These are phyloP conservation scores for Neofusicoccum sp. DNA, from an alignment of 2,329 filamentous ascomycete species.

Conservation along the genomic window DNA sequence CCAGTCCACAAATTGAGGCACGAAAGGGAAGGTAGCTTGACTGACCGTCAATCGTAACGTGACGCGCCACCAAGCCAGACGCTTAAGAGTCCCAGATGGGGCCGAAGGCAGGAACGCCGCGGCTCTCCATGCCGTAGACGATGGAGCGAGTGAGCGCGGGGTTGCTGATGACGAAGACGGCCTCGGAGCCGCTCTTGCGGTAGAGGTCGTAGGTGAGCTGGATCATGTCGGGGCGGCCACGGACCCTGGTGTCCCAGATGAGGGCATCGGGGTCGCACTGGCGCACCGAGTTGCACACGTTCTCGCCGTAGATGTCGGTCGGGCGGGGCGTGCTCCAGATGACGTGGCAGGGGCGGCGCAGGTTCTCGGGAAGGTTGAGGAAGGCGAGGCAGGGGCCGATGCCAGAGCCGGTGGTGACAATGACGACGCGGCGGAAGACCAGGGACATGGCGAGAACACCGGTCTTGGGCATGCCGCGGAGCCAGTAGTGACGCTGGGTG, in stretches of 20 bases:
- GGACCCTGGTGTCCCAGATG: constrained; percentile 63
- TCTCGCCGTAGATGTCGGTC: constrained; percentile 59
- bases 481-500: constrained; percentile 29
- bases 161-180: constrained; percentile 72
- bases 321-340: constrained; percentile 68
- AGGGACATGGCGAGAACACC: constrained; percentile 33
- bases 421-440: constrained; percentile 31
- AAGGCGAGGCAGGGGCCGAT: constrained; percentile 46
- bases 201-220: constrained; percentile 54
- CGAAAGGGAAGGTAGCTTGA: background rate
- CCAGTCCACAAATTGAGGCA: too few species aligned
- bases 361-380: constrained; percentile 47
- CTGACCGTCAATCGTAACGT: background rate
- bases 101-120: constrained; percentile 67
- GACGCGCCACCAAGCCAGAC: background rate
- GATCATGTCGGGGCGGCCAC: constrained; percentile 62
- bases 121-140: constrained; percentile 65
- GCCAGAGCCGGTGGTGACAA: constrained; percentile 36
- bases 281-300: constrained; percentile 56
- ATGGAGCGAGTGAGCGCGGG: constrained; percentile 65
- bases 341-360: constrained; percentile 51
- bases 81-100: constrained; percentile 69
- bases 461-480: constrained; percentile 29
- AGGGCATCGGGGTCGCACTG: constrained; percentile 60
- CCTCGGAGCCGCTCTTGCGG: constrained; percentile 55